phyloP scores from a whole-genome alignment of 768 basidiomycete genomes.

The Crucibulum laeve region DNA sequence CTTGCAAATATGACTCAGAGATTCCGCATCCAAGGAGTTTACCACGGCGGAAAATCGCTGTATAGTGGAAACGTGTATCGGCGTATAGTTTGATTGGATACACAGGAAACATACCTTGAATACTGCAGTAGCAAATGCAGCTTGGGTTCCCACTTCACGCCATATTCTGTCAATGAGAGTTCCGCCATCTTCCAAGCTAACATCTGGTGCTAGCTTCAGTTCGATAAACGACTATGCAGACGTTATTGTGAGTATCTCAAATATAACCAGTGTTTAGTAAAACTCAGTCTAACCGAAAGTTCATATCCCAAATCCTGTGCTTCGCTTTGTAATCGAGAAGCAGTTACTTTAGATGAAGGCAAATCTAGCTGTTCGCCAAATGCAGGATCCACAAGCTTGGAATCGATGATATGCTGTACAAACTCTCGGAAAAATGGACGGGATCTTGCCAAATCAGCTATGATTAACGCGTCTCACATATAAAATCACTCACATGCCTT shows the following conservation, averaged over 20 bases:
- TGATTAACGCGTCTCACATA: background rate
- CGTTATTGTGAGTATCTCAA: constrained; percentile 4
- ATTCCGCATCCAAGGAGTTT: constrained; percentile 57
- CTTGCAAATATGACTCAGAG: constrained; percentile 67
- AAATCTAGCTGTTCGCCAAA: constrained; percentile 52
- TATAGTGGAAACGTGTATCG: constrained; percentile 3
- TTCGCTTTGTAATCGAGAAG: constrained; percentile 49
- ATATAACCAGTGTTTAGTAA: background rate
- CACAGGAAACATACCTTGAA: constrained; percentile 41
- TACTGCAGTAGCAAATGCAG: constrained; percentile 50
- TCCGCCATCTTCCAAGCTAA: constrained; percentile 28
- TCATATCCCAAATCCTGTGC: constrained; percentile 58
- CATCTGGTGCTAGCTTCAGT: constrained; percentile 51
- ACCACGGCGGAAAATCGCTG: constrained; percentile 60
- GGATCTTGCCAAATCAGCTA: constrained; percentile 8
- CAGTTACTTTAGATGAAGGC: constrained; percentile 40
- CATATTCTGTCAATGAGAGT: constrained; percentile 43
- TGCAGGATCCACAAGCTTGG: constrained; percentile 50
- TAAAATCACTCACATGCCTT: constrained; percentile 19
- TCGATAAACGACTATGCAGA: constrained; percentile 50
- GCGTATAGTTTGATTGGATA: background rate
- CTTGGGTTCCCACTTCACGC: constrained; percentile 54
- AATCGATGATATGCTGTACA: constrained; percentile 48
- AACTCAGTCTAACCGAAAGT: constrained; percentile 45
- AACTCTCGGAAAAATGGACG: constrained; percentile 42